Base-by-base conservation (phyloP, 2,329 filamentous ascomycete species). In the Exophiala sideris region DNA sequence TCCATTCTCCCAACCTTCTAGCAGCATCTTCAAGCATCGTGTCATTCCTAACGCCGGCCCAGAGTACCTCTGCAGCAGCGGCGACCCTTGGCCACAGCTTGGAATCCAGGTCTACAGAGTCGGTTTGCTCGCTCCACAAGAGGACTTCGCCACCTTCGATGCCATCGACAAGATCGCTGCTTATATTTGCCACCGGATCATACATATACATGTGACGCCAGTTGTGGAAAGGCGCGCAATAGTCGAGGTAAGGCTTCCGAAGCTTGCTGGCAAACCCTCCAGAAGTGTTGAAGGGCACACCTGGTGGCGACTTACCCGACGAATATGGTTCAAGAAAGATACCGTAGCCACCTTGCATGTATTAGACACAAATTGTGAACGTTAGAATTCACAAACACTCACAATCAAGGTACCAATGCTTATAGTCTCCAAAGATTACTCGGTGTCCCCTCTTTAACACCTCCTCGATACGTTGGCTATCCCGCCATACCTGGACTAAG, bases 141-240 rank as follows among this genome's bases (percentile, higher is more conserved):
- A 88, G 87, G 12, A 86, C 83, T 73, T 95, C 91, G 21, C 89
- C 91, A 41, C 91, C 91, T 7, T 94, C 70, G 2, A 95, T 85
- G 10, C 89, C 79, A 65, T 85, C 78, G 21, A 83, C 81, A 40
- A 83, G 70, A 21, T 84, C 77, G 8, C 71, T 72, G 0, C 85
- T 80, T 3, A 95, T 76, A 42, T 81, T 82, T 2, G 73, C 77
- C 3, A 84, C 74, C 0, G 90, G 90, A 67, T 95, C 86, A 70
- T 92, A 88, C 16, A 83, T 81, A 76, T 95, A 95, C 54, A 92
- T 79, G 24, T 89, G 76, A 5, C 84, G 81, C 91, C 91, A 96
- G 73, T 82, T 88, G 75, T 95, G 90, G 66, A 78, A 78, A 1
- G 91, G 91, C 0, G 76, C 75, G 73, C 90, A 95, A 80, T 91